phyloP scores from a whole-genome alignment of 495 filamentous ascomycete genomes.

The Aspergillus mulundensis region DNA sequence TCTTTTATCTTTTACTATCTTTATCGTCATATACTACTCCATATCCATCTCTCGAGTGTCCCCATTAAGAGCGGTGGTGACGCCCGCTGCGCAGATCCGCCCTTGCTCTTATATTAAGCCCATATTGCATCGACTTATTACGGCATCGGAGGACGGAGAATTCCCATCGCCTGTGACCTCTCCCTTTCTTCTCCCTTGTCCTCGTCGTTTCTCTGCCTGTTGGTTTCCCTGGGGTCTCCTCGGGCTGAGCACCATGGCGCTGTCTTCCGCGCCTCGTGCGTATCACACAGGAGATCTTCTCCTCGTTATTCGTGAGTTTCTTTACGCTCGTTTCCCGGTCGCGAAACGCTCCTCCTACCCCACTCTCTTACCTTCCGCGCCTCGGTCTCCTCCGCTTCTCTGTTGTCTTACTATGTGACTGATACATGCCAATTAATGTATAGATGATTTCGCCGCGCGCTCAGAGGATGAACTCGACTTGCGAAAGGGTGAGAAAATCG shows the following conservation, averaged over 20 bases:
- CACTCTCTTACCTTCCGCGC: conserved; percentile 11
- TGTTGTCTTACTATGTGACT: conserved; percentile 12
- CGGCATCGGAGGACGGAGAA: conserved; percentile 1
- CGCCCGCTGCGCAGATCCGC: conserved; percentile 6
- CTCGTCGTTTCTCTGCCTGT: conserved; percentile 2
- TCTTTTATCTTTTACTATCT: background rate
- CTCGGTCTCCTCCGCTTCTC: conserved; percentile 10
- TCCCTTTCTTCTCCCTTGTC: conserved; percentile 8
- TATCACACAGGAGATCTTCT: conserved; percentile 65
- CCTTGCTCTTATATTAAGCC: background rate
- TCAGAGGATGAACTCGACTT: conserved; percentile 91
- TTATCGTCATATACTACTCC: background rate
- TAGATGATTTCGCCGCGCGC: conserved; percentile 82
- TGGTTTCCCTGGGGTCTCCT: conserved; percentile 1
- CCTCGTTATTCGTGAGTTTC: conserved; percentile 71
- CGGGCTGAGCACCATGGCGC: conserved; percentile 31
- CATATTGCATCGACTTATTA: background rate
- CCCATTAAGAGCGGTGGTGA: background rate
- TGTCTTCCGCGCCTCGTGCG: conserved; percentile 33
- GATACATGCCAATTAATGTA: conserved; percentile 6
- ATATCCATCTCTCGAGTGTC: background rate
- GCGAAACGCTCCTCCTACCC: conserved; percentile 8
- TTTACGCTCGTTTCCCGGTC: conserved; percentile 7
- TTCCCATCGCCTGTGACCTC: conserved; percentile 1
- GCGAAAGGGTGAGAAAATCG: conserved; percentile 80